These are phyloP conservation scores for Rhodomyrtus tomentosa DNA, from an alignment of 345 rosid species.

Conservation along the genomic window DNA sequence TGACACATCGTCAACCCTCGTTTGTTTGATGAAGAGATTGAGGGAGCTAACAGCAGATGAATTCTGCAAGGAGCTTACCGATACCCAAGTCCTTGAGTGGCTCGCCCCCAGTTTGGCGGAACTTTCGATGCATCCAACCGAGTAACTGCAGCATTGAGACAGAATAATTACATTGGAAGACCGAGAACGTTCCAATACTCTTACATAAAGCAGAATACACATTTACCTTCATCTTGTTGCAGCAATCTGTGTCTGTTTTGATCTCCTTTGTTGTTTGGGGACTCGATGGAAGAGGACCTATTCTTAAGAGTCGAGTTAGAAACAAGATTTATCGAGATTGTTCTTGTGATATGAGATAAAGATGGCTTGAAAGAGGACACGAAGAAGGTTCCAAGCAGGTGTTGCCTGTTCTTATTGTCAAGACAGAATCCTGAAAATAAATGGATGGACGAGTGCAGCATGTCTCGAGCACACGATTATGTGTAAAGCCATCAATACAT, in stretches of 20 bases:
- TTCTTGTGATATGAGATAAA: slow-evolving; percentile 6
- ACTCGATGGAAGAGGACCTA: background rate
- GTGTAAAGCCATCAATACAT: background rate
- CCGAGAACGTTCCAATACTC: background rate
- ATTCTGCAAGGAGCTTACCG: slow-evolving; percentile 23
- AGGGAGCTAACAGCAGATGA: background rate
- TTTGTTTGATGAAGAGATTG: background rate
- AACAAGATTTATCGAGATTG: background rate
- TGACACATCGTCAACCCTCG: background rate
- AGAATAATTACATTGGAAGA: background rate
- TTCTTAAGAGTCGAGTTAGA: background rate
- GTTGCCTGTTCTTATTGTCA: slow-evolving; percentile 3
- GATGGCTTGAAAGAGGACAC: slow-evolving; percentile 37
- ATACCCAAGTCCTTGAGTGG: slow-evolving; percentile 43
- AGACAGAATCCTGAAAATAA: background rate
- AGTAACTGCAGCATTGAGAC: slow-evolving; percentile 38
- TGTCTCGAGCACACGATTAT: background rate
- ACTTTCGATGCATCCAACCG: slow-evolving; percentile 85
- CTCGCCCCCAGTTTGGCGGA: slow-evolving; percentile 50
- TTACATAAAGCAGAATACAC: background rate
- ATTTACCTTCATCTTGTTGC: slow-evolving; percentile 43
- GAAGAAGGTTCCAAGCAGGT: slow-evolving; percentile 38
- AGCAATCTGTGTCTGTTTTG: slow-evolving; percentile 1
- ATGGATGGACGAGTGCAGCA: background rate
- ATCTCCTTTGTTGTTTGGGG: background rate